These are phyloP conservation scores for Stagonosporopsis rhizophila DNA, from an alignment of 2,329 filamentous ascomycete genomes.

Conservation along the genomic window DNA sequence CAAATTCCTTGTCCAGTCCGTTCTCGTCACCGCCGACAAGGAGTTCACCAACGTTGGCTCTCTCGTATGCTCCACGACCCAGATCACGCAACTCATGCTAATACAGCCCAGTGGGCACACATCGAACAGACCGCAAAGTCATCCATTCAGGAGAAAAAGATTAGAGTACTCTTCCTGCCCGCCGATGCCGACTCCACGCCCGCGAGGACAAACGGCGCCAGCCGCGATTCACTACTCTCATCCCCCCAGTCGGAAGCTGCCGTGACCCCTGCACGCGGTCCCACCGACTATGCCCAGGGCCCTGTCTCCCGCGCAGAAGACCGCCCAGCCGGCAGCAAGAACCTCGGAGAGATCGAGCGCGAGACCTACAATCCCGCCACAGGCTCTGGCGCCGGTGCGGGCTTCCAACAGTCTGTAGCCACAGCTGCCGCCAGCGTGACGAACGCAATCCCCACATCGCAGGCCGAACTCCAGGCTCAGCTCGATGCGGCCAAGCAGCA, in stretches of 20 bases:
- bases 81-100: conserved; percentile 12
- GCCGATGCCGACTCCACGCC: conserved; percentile 58
- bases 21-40: conserved; percentile 81
- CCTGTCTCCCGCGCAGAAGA: conserved; percentile 50
- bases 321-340: conserved; percentile 49
- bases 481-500: conserved; percentile 77
- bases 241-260: conserved; percentile 61
- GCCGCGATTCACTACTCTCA: conserved; percentile 51
- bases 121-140: conserved; percentile 77
- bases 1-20: conserved; percentile 97
- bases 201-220: conserved; percentile 44
- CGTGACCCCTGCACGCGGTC: conserved; percentile 55
- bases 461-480: conserved; percentile 73
- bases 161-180: conserved; percentile 84
- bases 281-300: conserved; percentile 41
- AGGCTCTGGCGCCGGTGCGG: conserved; percentile 20
- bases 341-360: conserved; percentile 51
- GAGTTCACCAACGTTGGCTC: conserved; percentile 81
- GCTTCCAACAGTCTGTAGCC: conserved; percentile 49
- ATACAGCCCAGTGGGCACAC: conserved; percentile 71
- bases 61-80: conserved; percentile 66
- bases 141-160: conserved; percentile 90
- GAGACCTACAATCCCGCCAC: conserved; percentile 52
- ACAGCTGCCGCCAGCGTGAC: conserved; percentile 59
- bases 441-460: conserved; percentile 55